phyloP scores from a whole-genome alignment of 2,329 filamentous ascomycete genomes.

The Alternaria postmessia region DNA sequence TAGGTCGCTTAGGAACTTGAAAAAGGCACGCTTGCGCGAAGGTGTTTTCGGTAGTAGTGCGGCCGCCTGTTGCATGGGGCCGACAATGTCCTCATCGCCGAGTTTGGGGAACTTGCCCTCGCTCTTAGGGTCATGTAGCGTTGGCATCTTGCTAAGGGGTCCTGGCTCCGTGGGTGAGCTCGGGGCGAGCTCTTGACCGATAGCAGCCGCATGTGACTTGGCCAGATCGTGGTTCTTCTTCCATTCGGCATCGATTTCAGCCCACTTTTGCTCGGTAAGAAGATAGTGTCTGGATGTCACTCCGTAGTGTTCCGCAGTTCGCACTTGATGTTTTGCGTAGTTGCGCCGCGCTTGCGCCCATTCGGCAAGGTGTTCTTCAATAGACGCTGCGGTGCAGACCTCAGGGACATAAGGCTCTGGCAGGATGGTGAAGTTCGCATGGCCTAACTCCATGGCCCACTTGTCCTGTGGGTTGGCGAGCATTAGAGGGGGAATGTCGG shows the following conservation, averaged over 20 bases:
- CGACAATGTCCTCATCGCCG: slow-evolving; percentile 91
- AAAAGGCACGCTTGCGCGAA: slow-evolving; percentile 49
- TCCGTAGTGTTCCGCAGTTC: slow-evolving; percentile 90
- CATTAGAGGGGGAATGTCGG: slow-evolving; percentile 70
- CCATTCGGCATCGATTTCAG: slow-evolving; percentile 79
- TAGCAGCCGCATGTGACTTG: slow-evolving; percentile 54
- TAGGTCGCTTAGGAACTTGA: slow-evolving; percentile 51
- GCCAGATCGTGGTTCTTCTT: slow-evolving; percentile 72
- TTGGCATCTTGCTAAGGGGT: slow-evolving; percentile 71
- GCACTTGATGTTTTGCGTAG: slow-evolving; percentile 87
- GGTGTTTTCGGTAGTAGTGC: slow-evolving; percentile 50
- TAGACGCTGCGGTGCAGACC: slow-evolving; percentile 65
- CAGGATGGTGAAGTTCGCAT: slow-evolving; percentile 90
- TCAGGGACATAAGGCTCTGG: slow-evolving; percentile 81
- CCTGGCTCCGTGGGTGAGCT: slow-evolving; percentile 58
- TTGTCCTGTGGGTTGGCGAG: slow-evolving; percentile 76
- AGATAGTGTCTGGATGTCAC: slow-evolving; percentile 87
- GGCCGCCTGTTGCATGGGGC: slow-evolving; percentile 71
- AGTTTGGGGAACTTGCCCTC: slow-evolving; percentile 87
- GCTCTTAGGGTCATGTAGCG: slow-evolving; percentile 70
- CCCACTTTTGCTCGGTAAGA: slow-evolving; percentile 89
- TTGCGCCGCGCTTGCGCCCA: slow-evolving; percentile 86
- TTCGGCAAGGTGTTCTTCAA: slow-evolving; percentile 73
- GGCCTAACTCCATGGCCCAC: slow-evolving; percentile 86
- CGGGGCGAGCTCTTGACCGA: slow-evolving; percentile 44